A percentile compares a stretch with the other conserved stretches of the same genome.
Evolutionary conservation across 75 land plant species (phyloP).

Genomic region (Adiantum capillusveneris): DNA sequence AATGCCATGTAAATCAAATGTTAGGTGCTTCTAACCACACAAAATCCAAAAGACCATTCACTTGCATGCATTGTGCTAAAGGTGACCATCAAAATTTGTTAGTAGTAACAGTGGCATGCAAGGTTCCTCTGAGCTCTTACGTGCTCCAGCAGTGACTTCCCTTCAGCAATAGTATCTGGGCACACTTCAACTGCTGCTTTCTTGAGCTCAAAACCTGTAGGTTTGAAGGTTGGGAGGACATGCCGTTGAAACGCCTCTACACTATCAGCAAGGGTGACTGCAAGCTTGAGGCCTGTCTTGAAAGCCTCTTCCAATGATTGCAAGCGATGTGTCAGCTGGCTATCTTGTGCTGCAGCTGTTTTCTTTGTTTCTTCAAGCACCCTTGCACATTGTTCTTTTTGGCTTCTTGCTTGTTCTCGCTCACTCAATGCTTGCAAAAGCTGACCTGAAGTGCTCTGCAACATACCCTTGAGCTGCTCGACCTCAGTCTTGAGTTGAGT

Average conservation of each 20-base stretch:
- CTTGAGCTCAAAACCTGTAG: slow-evolving; percentile 9
- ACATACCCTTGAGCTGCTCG: slow-evolving; percentile 20
- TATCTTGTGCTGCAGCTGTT: slow-evolving; percentile 11
- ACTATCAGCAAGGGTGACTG: slow-evolving; percentile 12
- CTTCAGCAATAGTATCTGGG: slow-evolving; percentile 1
- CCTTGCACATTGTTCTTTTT: slow-evolving; percentile 12
- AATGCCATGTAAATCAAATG: too few relatives aligned
- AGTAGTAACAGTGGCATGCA: too few relatives aligned
- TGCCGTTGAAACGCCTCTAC: slow-evolving; percentile 36
- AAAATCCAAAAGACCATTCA: too few relatives aligned
- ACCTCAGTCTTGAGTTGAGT: slow-evolving; percentile 25
- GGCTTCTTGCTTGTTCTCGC: slow-evolving; percentile 15
- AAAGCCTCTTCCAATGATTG: slow-evolving; percentile 17
- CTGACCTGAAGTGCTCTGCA: slow-evolving; percentile 24
- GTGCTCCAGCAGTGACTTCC: background rate
- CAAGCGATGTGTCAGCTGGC: slow-evolving; percentile 9
- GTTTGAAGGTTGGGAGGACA: slow-evolving; percentile 36
- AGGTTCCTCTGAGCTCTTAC: background rate
- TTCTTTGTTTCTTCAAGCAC: slow-evolving; percentile 19
- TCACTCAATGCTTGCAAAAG: slow-evolving; percentile 27
- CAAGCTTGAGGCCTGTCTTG: slow-evolving; percentile 11
- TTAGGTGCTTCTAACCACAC: background rate
- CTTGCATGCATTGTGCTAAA: too few relatives aligned
- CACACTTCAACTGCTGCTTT: slow-evolving; percentile 6
- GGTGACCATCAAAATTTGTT: too few relatives aligned